Evolutionary conservation across 129 eudicot genomes (phyloP), one percentile per base, ranked within the genome.

Genomic region (Escallonia rubra): DNA sequence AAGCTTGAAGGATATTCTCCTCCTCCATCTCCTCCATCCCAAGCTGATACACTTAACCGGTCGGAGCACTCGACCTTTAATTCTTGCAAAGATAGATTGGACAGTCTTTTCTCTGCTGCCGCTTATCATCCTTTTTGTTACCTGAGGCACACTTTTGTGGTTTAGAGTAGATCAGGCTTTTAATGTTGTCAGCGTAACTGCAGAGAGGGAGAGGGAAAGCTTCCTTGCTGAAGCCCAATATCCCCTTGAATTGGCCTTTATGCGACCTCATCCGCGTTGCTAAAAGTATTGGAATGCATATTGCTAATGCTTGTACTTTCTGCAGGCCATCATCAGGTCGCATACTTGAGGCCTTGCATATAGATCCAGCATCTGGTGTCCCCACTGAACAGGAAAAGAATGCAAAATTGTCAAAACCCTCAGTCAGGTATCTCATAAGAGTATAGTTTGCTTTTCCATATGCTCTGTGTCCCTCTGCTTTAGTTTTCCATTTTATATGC

Each of bases 281-380:
- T 68, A 65, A 61, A 43, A 57, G 43, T 49, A 50, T 54, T 40
- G 65, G 61, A 55, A 72, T 55, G 49, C 51, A 70, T 71, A 62
- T 74, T 14, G 16, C 84, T 83, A 76, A 86, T 74, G 78, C 82
- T 79, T 73, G 13, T 66, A 12, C 41, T 76, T 84, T 74, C 67
- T 86, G 96, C 96, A 93, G 98, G 88, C 89, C 90, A 44, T 62
- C 87, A 10, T 74, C 98, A 61, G 91, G 94, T 74, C 87, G 67
- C 57, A 93, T 93, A 43, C 98, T 93, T 66, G 98, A 93, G 92
- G 98, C 98, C 47, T 79, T 93, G 68, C 98, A 93, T 80, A 77
- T 86, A 4, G 98, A 93, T 82, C 98, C 98, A 55, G 98, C 98
- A 49, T 93, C 98, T 67, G 96, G 95, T 69, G 98, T 89, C 41